Evolutionary conservation across 495 filamentous ascomycete genomes (phyloP).

Genomic region (Penicillium coffeae): DNA sequence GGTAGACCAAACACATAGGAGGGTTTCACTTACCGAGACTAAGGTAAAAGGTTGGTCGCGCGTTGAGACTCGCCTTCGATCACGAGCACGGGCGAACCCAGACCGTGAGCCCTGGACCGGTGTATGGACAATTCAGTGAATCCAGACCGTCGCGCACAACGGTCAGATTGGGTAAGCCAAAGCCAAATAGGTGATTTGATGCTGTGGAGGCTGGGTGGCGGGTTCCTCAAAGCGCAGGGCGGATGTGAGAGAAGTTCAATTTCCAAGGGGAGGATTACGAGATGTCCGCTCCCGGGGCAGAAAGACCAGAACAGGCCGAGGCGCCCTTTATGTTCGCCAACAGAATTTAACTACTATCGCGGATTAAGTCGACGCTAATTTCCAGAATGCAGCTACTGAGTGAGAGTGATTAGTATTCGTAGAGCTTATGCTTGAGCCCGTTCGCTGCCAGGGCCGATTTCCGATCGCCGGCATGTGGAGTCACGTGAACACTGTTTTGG

Average conservation of each 20-base stretch:
- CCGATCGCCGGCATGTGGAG: conserved; percentile 12
- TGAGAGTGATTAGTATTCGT: not conserved
- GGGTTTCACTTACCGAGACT: conserved; percentile 20
- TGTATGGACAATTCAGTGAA: not conserved
- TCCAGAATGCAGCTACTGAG: not conserved
- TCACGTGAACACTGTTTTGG: conserved; percentile 14
- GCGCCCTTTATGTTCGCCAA: conserved; percentile 9
- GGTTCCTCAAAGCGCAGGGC: conserved; percentile 13
- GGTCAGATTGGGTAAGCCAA: not conserved
- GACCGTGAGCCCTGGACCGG: conserved; percentile 1
- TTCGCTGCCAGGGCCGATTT: not conserved
- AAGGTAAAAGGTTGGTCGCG: conserved; percentile 18
- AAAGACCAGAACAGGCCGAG: conserved; percentile 10
- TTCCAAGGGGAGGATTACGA: conserved; percentile 20
- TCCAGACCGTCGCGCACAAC: not conserved
- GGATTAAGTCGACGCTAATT: not conserved
- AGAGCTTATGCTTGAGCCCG: not conserved
- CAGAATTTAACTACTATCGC: not conserved
- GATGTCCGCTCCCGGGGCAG: conserved; percentile 21
- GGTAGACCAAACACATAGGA: not conserved
- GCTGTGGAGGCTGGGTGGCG: conserved; percentile 6
- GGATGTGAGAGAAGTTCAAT: conserved; percentile 18
- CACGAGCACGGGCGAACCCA: not conserved
- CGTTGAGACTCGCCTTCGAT: conserved; percentile 5
- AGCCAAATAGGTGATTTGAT: not conserved